phyloP scores from a whole-genome alignment of 352 stramenopile species.

The Phytophthora pluvialis region DNA sequence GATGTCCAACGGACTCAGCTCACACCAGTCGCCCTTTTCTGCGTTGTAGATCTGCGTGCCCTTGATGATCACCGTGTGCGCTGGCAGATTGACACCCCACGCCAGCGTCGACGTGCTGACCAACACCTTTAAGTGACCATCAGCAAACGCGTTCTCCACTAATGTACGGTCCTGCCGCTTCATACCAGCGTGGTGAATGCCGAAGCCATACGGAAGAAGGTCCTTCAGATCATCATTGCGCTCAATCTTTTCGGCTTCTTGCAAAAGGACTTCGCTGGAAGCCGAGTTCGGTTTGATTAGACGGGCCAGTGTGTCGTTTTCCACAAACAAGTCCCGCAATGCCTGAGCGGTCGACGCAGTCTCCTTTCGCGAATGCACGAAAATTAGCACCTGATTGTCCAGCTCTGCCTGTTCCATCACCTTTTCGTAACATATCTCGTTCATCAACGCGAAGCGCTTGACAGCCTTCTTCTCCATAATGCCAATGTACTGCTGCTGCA shows the following conservation, averaged over 20 bases:
- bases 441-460: constrained; percentile 99
- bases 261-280: constrained; percentile 92
- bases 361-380: constrained; percentile 99
- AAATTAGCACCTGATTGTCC: constrained; percentile 99
- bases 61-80: constrained; percentile 99
- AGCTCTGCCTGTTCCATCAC: constrained; percentile 93
- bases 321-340: constrained; percentile 95
- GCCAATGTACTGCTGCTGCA: constrained; percentile 99
- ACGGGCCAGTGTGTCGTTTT: constrained; percentile 94
- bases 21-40: constrained; percentile 97
- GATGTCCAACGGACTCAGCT: constrained; percentile 98
- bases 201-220: constrained; percentile 98
- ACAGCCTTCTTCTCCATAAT: constrained; percentile 99
- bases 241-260: constrained; percentile 92
- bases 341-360: constrained; percentile 97
- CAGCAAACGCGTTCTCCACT: constrained; percentile 99
- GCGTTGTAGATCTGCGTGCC: constrained; percentile 99
- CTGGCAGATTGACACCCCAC: constrained; percentile 99
- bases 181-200: constrained; percentile 99
- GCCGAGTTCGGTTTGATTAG: constrained; percentile 90
- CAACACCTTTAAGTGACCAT: constrained; percentile 97
- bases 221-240: constrained; percentile 99
- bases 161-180: constrained; percentile 96
- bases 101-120: constrained; percentile 98
- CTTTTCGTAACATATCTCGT: constrained; percentile 99